Evolutionary conservation across 345 rosid species (phyloP).

Genomic region (Eucalyptus sideroxylon): DNA sequence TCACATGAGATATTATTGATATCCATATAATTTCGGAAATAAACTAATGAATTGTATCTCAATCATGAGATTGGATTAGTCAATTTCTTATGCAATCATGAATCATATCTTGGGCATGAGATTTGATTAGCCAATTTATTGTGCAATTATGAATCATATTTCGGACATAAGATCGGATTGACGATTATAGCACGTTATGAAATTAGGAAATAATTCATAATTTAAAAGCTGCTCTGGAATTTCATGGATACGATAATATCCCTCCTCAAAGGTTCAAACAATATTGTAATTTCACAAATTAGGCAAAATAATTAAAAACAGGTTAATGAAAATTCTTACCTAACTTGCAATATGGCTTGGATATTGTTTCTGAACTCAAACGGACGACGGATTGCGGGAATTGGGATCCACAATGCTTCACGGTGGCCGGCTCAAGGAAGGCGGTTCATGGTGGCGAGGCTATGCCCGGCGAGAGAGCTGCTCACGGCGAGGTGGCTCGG

Average conservation of each 20-base stretch:
- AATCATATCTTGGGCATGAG: fast-evolving
- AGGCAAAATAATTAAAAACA: background rate
- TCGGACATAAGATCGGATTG: no score
- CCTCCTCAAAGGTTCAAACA: background rate
- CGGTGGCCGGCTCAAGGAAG: background rate
- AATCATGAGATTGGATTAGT: background rate
- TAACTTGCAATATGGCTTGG: background rate
- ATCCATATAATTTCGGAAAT: no score
- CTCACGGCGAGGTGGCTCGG: background rate
- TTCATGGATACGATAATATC: background rate
- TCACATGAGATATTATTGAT: background rate
- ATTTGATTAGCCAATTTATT: background rate
- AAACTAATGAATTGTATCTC: fast-evolving
- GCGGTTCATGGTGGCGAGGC: background rate
- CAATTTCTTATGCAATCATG: background rate
- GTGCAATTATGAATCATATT: background rate
- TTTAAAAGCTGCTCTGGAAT: background rate
- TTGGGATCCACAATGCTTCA: background rate
- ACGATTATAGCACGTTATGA: fast-evolving
- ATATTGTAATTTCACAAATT: background rate
- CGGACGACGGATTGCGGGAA: background rate
- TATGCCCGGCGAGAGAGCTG: background rate
- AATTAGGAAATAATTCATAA: no score
- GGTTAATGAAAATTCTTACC: background rate
- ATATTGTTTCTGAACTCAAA: fast-evolving